These are phyloP conservation scores for Cylindricascospora bacillispora DNA, from an alignment of 1,139 yeast species.

Conservation along the genomic window DNA sequence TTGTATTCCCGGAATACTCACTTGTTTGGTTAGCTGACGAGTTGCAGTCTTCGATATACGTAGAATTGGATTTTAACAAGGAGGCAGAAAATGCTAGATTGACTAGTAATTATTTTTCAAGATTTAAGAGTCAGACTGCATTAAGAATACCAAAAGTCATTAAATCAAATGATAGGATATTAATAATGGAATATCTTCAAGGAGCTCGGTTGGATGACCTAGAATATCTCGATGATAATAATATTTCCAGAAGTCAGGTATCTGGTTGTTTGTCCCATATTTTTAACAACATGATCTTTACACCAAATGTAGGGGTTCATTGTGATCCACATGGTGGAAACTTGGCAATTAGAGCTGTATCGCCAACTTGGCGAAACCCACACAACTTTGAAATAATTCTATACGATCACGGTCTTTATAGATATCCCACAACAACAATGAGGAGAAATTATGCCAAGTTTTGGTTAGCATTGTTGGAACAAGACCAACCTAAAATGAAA, in stretches of 20 bases:
- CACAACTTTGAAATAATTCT: constrained; percentile 84
- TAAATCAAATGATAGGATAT: constrained; percentile 53
- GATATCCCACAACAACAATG: constrained; percentile 68
- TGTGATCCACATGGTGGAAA: constrained; percentile 99
- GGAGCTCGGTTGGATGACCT: constrained; percentile 80
- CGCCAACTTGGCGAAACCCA: constrained; percentile 12
- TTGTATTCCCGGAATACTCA: constrained; percentile 86
- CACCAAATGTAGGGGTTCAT: constrained; percentile 82
- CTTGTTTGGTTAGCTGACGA: constrained; percentile 91
- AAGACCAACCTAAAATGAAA: constrained; percentile 52
- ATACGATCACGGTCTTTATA: constrained; percentile 89
- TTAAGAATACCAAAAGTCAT: constrained; percentile 64
- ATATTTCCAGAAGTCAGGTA: constrained; percentile 66
- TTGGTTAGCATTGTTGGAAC: constrained; percentile 81
- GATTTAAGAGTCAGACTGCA: constrained; percentile 51
- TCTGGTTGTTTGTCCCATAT: constrained; percentile 79
- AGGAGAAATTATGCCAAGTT: constrained; percentile 79
- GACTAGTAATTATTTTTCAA: constrained; percentile 52
- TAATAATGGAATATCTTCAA: constrained; percentile 76
- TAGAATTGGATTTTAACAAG: constrained; percentile 74
- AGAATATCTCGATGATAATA: constrained; percentile 44
- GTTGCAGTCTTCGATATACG: constrained; percentile 69
- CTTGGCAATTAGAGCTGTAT: constrained; percentile 55
- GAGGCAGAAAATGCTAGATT: constrained; percentile 72
- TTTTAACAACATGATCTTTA: constrained; percentile 89